Percentiles rank a stretch among this genome's conserved stretches.
phyloP scores from a whole-genome alignment of 306 rosid genomes.

The Cyamopsis tetragonoloba region DNA sequence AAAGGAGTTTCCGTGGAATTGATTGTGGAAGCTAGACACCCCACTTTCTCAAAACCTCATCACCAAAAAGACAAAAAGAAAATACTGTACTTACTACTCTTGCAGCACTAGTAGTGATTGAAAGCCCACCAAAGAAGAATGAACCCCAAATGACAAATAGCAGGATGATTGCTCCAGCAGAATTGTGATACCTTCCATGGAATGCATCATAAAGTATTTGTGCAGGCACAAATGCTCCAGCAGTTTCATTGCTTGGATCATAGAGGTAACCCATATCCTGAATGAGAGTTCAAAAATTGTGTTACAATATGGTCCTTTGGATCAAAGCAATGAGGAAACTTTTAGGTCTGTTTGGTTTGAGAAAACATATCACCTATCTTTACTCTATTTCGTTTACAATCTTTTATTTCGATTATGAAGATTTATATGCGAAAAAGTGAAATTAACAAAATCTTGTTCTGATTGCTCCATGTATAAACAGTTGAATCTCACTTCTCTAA shows the following conservation, averaged over 20 bases:
- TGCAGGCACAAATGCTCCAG: slow-evolving; percentile 80
- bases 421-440: no score
- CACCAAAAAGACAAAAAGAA: neutral
- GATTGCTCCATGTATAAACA: no score
- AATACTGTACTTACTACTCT: slow-evolving; percentile 57
- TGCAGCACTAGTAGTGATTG: slow-evolving; percentile 84
- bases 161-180: slow-evolving; percentile 61
- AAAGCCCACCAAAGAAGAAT: slow-evolving; percentile 85
- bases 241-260: slow-evolving; percentile 66
- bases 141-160: slow-evolving; percentile 80
- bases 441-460: no score
- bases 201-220: slow-evolving; percentile 87
- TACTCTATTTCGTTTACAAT: no score
- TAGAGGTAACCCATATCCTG: slow-evolving; percentile 69
- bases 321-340: no score
- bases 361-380: no score
- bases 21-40: neutral
- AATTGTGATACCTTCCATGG: slow-evolving; percentile 72
- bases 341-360: no score
- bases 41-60: neutral
- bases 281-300: neutral
- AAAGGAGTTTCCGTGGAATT: neutral
- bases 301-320: slow-evolving; percentile 4
- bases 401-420: no score
- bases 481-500: no score